Percentiles rank a stretch among this genome's conserved stretches.
phyloP scores from a whole-genome alignment of 108 stramenopile species.

The Nannochloropsis granulata region DNA sequence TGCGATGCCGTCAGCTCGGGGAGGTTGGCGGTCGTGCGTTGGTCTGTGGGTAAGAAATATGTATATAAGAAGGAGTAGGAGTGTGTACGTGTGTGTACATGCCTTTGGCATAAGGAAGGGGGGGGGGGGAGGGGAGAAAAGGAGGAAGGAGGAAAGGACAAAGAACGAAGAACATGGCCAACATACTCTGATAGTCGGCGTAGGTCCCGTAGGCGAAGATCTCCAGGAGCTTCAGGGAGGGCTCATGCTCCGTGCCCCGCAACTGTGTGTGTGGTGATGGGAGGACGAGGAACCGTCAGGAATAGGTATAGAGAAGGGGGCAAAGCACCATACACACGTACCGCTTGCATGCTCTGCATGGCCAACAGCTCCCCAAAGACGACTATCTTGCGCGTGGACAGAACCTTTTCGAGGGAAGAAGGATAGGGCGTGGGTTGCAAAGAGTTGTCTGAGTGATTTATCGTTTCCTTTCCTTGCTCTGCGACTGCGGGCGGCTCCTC shows the following conservation, averaged over 20 bases:
- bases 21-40: background rate
- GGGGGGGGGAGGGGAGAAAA: background rate
- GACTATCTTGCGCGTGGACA: conserved; percentile 26
- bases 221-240: conserved; percentile 24
- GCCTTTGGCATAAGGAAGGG: background rate
- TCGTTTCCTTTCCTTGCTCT: too few species aligned
- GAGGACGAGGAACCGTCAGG: background rate
- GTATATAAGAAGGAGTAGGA: too few species aligned
- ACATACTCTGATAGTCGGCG: conserved; percentile 22
- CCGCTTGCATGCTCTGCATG: conserved; percentile 37
- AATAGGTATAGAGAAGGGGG: background rate
- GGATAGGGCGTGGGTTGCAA: too few species aligned
- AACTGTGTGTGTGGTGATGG: background rate
- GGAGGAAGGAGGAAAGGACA: background rate
- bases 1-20: background rate
- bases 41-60: background rate
- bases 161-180: conserved; percentile 5
- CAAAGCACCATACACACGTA: conserved; percentile 3
- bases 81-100: too few species aligned
- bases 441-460: too few species aligned
- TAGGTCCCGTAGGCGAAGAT: conserved; percentile 43
- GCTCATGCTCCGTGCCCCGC: conserved; percentile 34
- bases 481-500: too few species aligned
- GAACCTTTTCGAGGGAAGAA: background rate
- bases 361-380: conserved; percentile 43